These are phyloP conservation scores for Tylopilus sp. DNA, from an alignment of 768 basidiomycete species.

Conservation along the genomic window DNA sequence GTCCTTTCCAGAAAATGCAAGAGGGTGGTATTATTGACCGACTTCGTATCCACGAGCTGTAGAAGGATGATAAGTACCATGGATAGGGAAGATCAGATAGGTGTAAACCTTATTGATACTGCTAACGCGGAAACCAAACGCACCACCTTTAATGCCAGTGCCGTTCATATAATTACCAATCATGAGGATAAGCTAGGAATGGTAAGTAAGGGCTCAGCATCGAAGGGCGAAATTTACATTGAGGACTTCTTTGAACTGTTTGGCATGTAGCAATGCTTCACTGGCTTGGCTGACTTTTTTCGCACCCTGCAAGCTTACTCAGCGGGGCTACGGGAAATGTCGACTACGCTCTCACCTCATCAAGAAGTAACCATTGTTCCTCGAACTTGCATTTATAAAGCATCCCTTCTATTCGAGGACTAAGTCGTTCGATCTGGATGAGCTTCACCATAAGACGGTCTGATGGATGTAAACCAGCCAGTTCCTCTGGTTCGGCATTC, in stretches of 20 bases:
- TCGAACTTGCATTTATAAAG: constrained; percentile 86
- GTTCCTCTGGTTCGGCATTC: constrained; percentile 80
- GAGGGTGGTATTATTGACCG: constrained; percentile 88
- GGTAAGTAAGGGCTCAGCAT: constrained; percentile 2
- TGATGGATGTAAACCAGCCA: constrained; percentile 86
- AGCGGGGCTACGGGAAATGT: not conserved
- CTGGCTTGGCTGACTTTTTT: constrained; percentile 81
- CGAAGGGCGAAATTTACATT: constrained; percentile 49
- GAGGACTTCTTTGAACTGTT: constrained; percentile 84
- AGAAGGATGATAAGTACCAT: constrained; percentile 1
- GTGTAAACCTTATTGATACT: constrained; percentile 88
- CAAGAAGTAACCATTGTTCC: constrained; percentile 76
- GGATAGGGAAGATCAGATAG: not conserved
- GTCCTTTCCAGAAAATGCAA: constrained; percentile 93
- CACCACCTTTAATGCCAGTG: constrained; percentile 92
- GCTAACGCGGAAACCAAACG: constrained; percentile 94
- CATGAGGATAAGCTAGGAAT: constrained; percentile 74
- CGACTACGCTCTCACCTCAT: constrained; percentile 53
- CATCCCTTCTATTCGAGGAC: constrained; percentile 93
- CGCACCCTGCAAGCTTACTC: constrained; percentile 54
- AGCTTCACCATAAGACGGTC: constrained; percentile 97
- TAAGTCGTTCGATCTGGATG: constrained; percentile 89
- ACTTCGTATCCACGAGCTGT: constrained; percentile 96
- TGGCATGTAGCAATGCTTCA: constrained; percentile 73
- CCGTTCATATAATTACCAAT: constrained; percentile 99